A percentile compares a stretch with the other conserved stretches of the same genome.
These are phyloP conservation scores for Apophysomyces elegans DNA, from an alignment of 371 early-diverging fungal genomes.

Conservation along the genomic window DNA sequence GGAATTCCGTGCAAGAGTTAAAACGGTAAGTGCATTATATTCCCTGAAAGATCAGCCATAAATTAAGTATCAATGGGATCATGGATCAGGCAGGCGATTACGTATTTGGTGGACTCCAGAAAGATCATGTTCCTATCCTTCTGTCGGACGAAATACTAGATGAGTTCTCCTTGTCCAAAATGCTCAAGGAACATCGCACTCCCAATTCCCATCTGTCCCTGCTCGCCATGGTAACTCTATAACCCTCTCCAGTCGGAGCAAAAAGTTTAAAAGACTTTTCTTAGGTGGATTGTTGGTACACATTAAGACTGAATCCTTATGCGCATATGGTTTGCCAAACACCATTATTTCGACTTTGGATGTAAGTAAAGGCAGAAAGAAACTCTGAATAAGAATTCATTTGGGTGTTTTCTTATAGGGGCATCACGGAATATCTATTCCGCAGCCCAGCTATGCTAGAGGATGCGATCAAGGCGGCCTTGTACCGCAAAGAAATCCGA, in stretches of 20 bases:
- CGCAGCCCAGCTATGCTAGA: constrained; percentile 77
- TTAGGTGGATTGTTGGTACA: constrained; percentile 88
- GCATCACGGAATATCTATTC: constrained; percentile 93
- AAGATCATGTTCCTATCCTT: constrained; percentile 68
- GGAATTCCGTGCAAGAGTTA: constrained; percentile 78
- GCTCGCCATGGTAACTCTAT: constrained; percentile 74
- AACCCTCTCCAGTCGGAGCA: neutral
- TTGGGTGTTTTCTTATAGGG: constrained; percentile 44
- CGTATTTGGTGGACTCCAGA: constrained; percentile 81
- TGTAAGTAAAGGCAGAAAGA: constrained; percentile 46
- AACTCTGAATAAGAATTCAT: neutral
- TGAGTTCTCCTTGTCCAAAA: constrained; percentile 85
- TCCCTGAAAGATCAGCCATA: too few relatives aligned
- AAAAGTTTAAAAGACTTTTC: neutral
- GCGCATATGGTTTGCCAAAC: constrained; percentile 95
- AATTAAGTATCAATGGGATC: neutral
- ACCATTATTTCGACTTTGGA: constrained; percentile 92
- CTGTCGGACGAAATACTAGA: constrained; percentile 84
- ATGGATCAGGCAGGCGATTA: constrained; percentile 70
- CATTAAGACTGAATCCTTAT: constrained; percentile 85
- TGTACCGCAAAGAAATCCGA: constrained; percentile 79
- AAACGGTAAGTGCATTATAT: constrained; percentile 37
- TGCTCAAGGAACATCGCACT: constrained; percentile 73
- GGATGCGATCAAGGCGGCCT: constrained; percentile 83
- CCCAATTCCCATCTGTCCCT: constrained; percentile 94